A percentile compares a stretch with the other conserved stretches of the same genome.
Conservation (phyloP, 148 eudicot genomes). For the Amaranthus cruentus region DNA sequence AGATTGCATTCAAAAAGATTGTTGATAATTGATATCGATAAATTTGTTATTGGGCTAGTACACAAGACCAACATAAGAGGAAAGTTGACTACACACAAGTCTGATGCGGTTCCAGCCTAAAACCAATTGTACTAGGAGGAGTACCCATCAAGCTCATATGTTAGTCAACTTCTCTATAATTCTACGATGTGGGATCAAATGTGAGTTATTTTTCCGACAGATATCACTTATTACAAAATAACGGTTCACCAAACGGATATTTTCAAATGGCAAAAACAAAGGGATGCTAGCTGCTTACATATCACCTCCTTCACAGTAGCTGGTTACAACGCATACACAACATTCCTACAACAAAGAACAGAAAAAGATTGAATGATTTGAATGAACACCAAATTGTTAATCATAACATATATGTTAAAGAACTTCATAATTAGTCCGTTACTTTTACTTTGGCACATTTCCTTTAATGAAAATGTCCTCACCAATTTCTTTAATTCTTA, state of each 20-base stretch:
- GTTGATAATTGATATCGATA: neutral
- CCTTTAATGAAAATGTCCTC: too few species aligned
- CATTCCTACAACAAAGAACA: slow-evolving; percentile 46
- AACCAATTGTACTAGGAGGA: neutral
- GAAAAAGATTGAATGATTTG: neutral
- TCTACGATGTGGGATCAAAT: neutral
- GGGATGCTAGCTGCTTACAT: slow-evolving; percentile 51
- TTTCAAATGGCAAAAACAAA: neutral
- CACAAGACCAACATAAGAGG: neutral
- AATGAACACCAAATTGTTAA: neutral
- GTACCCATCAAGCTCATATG: too few species aligned
- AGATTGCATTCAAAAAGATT: neutral
- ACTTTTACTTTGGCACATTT: too few species aligned
- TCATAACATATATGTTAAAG: neutral
- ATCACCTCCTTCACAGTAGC: slow-evolving; percentile 80
- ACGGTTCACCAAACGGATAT: neutral
- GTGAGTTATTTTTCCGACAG: neutral
- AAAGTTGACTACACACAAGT: neutral
- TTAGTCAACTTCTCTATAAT: too few species aligned
- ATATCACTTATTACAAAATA: neutral
- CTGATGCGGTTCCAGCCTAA: neutral
- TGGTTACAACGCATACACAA: slow-evolving; percentile 65
- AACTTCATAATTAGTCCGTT: neutral
- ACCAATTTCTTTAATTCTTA: too few species aligned
- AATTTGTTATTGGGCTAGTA: neutral